These are phyloP conservation scores for Mucor plumbeus DNA, from an alignment of 371 early-diverging fungal species.

Conservation along the genomic window DNA sequence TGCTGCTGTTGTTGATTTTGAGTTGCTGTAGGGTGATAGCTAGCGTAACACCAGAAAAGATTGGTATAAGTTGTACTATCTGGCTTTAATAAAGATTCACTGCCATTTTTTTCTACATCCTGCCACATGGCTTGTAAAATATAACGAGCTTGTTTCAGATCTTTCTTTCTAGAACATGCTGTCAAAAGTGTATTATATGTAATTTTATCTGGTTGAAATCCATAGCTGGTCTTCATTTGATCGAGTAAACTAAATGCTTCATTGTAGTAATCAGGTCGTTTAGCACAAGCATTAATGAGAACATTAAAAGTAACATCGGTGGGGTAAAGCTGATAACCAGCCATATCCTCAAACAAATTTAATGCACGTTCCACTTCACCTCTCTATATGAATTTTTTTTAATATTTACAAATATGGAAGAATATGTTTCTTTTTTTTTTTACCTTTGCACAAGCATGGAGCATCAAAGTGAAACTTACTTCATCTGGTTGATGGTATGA, in stretches of 20 bases:
- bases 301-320: conserved; percentile 87
- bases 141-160: conserved; percentile 65
- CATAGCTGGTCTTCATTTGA: conserved; percentile 80
- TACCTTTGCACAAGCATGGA: conserved; percentile 87
- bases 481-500: conserved; percentile 82
- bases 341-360: conserved; percentile 86
- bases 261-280: conserved; percentile 79
- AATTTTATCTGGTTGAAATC: conserved; percentile 76
- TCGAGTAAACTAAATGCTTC: conserved; percentile 81
- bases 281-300: conserved; percentile 85
- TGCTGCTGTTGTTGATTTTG: neutral
- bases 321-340: conserved; percentile 63
- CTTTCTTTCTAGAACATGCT: conserved; percentile 74
- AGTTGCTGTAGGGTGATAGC: conserved; percentile 35
- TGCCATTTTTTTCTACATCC: conserved; percentile 29
- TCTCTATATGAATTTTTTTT: conserved; percentile 27
- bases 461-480: conserved; percentile 85
- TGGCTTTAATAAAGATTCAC: conserved; percentile 41
- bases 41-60: conserved; percentile 71
- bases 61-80: conserved; percentile 67
- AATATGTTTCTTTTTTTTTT: neutral
- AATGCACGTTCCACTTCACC: conserved; percentile 83
- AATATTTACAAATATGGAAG: too few species aligned
- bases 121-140: conserved; percentile 66
- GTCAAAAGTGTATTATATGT: conserved; percentile 84